Evolutionary conservation across 768 basidiomycete genomes (phyloP), one percentile per base, ranked within the genome.

Genomic region (Boletus pseudopeckii): DNA sequence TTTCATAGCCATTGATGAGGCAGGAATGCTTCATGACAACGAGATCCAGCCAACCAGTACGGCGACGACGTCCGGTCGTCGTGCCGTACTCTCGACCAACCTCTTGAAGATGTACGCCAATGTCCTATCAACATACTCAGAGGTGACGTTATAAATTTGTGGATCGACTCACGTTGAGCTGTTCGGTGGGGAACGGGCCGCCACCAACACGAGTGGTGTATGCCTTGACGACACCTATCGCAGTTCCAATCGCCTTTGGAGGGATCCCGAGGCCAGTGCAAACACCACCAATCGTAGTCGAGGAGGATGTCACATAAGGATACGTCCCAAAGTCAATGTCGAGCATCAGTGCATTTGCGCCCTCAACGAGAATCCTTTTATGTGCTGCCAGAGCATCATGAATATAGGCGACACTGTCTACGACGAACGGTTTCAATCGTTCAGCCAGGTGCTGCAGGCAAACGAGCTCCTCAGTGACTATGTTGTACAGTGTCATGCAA

Each of bases 151-250:
- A 17, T 39, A 1, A 22, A 48, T 30, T 10, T 14, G n/a, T 22
- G 43, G 48, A 20, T 54, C 22, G 42, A 75, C 85, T 53, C 46
- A 92, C 89, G 71, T 94, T 88, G 52, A 97, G 80, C 69, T 93
- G 91, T 71, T 99, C 97, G 1, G 91, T 92, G 8, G 97, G 94
- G 80, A 99, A 98, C 4, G 97, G 97, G 0, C 97, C 97, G 37
- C 93, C 92, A n/a, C 97, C 97, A 22, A 99, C 97, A 26, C 97
- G 83, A 1, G 97, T 98, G 17, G 97, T 98, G 71, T 99, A 99
- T 0, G 97, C 97, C 72, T 98, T 99, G 67, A 98, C 78, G 54
- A 99, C 97, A 43, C 97, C 97, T 60, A 95, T 88, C 24, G 86
- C 78, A 45, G 84, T 82, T n/a, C 89, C 90, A 58, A 99, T 85